A percentile compares a stretch with the other conserved stretches of the same genome.
These are phyloP conservation scores for Malus hybrid DNA, from an alignment of 331 rosid genomes.

Conservation along the genomic window DNA sequence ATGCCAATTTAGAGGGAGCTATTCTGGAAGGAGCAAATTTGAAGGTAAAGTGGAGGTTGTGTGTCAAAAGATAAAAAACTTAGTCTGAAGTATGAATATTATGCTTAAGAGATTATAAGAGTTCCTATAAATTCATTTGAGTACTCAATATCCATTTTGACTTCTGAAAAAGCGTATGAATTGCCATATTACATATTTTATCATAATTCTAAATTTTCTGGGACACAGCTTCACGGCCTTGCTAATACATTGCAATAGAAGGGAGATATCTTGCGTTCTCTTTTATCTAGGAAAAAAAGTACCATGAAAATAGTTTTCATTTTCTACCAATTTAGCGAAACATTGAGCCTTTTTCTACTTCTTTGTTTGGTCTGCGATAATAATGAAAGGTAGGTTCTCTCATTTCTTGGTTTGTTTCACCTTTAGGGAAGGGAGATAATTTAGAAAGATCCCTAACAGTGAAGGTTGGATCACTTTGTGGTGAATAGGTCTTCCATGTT, in stretches of 20 bases:
- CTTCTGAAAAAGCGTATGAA: neutral
- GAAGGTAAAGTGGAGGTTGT: conserved; percentile 49
- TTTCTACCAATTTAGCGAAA: neutral
- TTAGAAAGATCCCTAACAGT: neutral
- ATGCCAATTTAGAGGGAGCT: conserved; percentile 93
- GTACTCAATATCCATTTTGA: neutral
- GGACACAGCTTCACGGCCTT: neutral
- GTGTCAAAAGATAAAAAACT: neutral
- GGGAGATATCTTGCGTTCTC: neutral
- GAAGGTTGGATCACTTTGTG: neutral
- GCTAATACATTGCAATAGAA: neutral
- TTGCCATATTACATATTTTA: neutral
- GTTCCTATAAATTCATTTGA: neutral
- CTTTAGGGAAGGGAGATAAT: neutral
- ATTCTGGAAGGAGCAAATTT: conserved; percentile 91
- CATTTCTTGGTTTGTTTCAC: neutral
- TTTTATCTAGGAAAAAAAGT: neutral
- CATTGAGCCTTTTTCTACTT: neutral
- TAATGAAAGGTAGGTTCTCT: neutral
- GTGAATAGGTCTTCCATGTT: neutral
- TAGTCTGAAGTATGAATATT: neutral
- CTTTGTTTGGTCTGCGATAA: neutral
- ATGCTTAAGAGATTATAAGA: neutral
- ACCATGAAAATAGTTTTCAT: neutral
- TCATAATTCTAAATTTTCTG: neutral